These are phyloP conservation scores for Oehlia diaphana DNA, from an alignment of 192 early-diverging fungal genomes.

Conservation along the genomic window DNA sequence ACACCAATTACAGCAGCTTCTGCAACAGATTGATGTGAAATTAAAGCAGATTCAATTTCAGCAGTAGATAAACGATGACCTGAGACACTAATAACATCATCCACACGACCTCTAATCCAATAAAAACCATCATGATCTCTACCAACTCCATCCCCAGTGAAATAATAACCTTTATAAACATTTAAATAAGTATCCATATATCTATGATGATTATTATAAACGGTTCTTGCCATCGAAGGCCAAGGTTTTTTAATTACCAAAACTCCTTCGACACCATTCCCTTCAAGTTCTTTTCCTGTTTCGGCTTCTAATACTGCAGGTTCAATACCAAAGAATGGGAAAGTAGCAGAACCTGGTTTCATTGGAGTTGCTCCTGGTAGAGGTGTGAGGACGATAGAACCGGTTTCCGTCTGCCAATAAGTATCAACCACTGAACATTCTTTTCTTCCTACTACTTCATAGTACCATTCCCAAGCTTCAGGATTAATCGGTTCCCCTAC, in stretches of 20 bases:
- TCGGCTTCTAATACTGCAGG: slow-evolving; percentile 80
- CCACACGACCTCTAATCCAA: slow-evolving; percentile 88
- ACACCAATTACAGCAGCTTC: slow-evolving; percentile 91
- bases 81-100: slow-evolving; percentile 94
- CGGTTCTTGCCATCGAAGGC: slow-evolving; percentile 90
- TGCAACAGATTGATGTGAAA: slow-evolving; percentile 75
- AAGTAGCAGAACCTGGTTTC: slow-evolving; percentile 94
- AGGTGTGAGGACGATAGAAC: slow-evolving; percentile 88
- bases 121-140: slow-evolving; percentile 93
- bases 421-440: slow-evolving; percentile 96
- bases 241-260: slow-evolving; percentile 84
- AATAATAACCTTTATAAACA: slow-evolving; percentile 91
- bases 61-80: slow-evolving; percentile 94
- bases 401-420: slow-evolving; percentile 94
- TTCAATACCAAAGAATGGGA: slow-evolving; percentile 97
- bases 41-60: slow-evolving; percentile 91
- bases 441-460: slow-evolving; percentile 83
- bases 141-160: slow-evolving; percentile 92
- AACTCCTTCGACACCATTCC: slow-evolving; percentile 90
- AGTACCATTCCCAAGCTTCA: slow-evolving; percentile 97
- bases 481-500: slow-evolving; percentile 99
- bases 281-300: slow-evolving; percentile 80
- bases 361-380: slow-evolving; percentile 86
- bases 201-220: slow-evolving; percentile 88
- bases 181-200: slow-evolving; percentile 93